phyloP scores from a whole-genome alignment of 371 early-diverging fungal species.

The Saksenaea vasiformis region DNA sequence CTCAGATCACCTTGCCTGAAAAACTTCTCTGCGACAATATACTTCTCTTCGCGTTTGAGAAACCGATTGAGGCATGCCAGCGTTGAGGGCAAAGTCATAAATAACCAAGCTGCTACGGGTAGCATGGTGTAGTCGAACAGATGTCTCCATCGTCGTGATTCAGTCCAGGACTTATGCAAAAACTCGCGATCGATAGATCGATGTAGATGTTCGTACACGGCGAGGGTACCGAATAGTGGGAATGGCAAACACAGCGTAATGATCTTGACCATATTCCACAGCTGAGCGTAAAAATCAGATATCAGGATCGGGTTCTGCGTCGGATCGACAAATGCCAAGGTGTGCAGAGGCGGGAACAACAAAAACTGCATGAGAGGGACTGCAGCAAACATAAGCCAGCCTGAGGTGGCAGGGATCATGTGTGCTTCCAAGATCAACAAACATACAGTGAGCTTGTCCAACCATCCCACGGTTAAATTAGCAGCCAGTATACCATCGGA shows the following conservation, averaged over 20 bases:
- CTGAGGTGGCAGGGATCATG: slow-evolving; percentile 54
- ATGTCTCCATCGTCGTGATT: slow-evolving; percentile 43
- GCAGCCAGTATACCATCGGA: slow-evolving; percentile 15
- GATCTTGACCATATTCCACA: slow-evolving; percentile 50
- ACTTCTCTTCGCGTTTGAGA: slow-evolving; percentile 39
- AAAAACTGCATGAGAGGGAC: slow-evolving; percentile 55
- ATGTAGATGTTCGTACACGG: slow-evolving; percentile 52
- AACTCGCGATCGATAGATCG: slow-evolving; percentile 49
- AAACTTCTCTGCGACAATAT: slow-evolving; percentile 53
- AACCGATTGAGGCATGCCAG: slow-evolving; percentile 51
- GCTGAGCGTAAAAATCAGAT: slow-evolving; percentile 41
- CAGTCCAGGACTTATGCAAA: slow-evolving; percentile 32
- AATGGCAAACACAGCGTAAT: slow-evolving; percentile 49
- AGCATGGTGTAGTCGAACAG: slow-evolving; percentile 47
- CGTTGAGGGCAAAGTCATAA: slow-evolving; percentile 58
- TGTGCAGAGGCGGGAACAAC: slow-evolving; percentile 41
- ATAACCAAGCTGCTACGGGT: slow-evolving; percentile 55
- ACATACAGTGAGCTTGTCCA: slow-evolving; percentile 48
- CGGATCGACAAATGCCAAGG: slow-evolving; percentile 34
- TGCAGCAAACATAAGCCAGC: slow-evolving; percentile 64
- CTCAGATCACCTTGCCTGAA: slow-evolving; percentile 25
- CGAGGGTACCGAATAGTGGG: slow-evolving; percentile 48
- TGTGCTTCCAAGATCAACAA: slow-evolving; percentile 54
- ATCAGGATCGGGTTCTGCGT: slow-evolving; percentile 44
- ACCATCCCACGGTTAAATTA: slow-evolving; percentile 27